Conservation (phyloP, 805 yeast species). For the Teunomyces panamensis region DNA sequence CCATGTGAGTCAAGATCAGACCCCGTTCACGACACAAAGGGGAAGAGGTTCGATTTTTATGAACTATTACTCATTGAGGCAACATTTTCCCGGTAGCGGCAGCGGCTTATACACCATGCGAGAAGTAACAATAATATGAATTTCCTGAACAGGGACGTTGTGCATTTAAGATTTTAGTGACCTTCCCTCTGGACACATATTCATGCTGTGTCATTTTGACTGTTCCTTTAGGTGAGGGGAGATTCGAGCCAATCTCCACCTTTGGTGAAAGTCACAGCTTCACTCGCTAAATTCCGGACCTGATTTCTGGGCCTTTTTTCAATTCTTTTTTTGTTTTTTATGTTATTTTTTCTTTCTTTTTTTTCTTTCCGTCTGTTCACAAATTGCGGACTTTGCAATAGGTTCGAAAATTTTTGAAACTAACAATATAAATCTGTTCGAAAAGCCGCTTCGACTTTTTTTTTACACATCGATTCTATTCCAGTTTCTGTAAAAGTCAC, state of each 20-base stretch:
- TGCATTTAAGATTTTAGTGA: too few relatives aligned
- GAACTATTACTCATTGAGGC: background rate
- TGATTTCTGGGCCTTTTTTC: background rate
- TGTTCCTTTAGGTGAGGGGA: too few relatives aligned
- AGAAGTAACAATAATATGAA: too few relatives aligned
- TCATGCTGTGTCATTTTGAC: too few relatives aligned
- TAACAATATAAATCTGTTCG: background rate
- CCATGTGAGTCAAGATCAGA: conserved; percentile 1
- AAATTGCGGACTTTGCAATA: conserved; percentile 1
- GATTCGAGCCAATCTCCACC: background rate
- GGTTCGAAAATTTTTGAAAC: conserved; percentile 1
- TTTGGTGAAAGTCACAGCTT: background rate
- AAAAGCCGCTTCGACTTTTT: background rate
- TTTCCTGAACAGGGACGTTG: background rate
- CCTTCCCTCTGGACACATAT: too few relatives aligned
- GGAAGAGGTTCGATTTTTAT: background rate
- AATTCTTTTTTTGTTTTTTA: background rate
- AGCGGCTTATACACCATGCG: background rate
- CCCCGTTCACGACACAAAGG: background rate
- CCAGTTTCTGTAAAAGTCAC: background rate
- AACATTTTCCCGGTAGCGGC: conserved; percentile 1
- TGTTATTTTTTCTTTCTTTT: background rate
- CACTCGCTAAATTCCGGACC: background rate
- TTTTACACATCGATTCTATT: background rate
- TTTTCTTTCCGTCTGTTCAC: background rate